Conservation (phyloP, 108 stramenopile genomes). For the Nannochloropsis oceanica region DNA sequence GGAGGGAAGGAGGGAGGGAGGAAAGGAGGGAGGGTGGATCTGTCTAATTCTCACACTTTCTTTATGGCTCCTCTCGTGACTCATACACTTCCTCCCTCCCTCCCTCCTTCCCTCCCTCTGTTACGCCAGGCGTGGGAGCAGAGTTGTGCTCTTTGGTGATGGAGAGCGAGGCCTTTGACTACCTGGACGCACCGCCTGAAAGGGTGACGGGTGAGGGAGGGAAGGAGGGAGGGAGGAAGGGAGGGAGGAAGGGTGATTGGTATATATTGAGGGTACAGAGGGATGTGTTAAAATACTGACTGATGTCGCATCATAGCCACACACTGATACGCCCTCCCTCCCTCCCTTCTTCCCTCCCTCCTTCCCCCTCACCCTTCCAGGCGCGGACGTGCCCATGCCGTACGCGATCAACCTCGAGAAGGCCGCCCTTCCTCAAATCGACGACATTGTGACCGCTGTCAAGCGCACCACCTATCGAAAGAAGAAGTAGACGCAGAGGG, state of each 20-base stretch:
- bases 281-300: not conserved
- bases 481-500: not conserved
- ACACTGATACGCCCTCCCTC: not conserved
- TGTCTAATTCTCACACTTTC: not conserved
- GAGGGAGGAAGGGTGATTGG: not conserved
- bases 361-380: conserved; percentile 6
- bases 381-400: conserved; percentile 99
- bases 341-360: not conserved
- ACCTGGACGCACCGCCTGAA: conserved; percentile 95
- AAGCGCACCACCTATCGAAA: conserved; percentile 67
- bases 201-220: conserved; percentile 47
- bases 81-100: not conserved
- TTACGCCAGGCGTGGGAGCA: not conserved
- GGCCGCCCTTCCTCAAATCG: conserved; percentile 71
- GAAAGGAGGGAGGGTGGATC: not conserved
- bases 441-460: conserved; percentile 72
- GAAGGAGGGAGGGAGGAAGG: not conserved
- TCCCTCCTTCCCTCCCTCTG: not conserved
- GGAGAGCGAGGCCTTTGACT: conserved; percentile 78
- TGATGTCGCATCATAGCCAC: not conserved
- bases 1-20: not conserved
- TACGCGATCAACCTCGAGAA: conserved; percentile 84
- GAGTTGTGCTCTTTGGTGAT: not conserved
- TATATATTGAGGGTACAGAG: not conserved
- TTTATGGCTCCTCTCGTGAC: not conserved